Conservation (phyloP, 345 rosid species). For the Eucalyptus tenuipes region DNA sequence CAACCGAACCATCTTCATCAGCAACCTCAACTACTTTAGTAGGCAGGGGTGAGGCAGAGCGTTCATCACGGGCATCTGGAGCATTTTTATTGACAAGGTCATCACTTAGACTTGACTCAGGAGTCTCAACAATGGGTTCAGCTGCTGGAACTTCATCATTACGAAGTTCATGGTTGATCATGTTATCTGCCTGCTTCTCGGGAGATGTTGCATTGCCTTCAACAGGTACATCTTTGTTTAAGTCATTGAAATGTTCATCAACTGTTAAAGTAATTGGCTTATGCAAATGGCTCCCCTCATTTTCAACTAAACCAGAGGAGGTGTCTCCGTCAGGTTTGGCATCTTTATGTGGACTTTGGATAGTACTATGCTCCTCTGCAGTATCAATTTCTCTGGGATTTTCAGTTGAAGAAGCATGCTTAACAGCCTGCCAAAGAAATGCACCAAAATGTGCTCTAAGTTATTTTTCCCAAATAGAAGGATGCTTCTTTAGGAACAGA, state of each 20-base stretch:
- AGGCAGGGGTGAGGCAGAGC: conserved; percentile 18
- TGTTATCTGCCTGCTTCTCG: conserved; percentile 15
- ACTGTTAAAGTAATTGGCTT: conserved; percentile 2
- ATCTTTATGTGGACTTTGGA: conserved; percentile 19
- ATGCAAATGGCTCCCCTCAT: conserved; percentile 22
- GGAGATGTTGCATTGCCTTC: conserved; percentile 2
- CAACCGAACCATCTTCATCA: conserved; percentile 18
- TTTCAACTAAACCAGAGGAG: conserved; percentile 14
- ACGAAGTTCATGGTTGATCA: conserved; percentile 15
- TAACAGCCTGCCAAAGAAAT: conserved; percentile 35
- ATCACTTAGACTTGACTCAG: conserved; percentile 17
- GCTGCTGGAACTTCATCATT: conserved; percentile 21
- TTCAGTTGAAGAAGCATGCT: conserved; percentile 23
- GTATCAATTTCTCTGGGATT: conserved; percentile 18
- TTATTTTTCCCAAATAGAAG: neutral
- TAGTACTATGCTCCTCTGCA: conserved; percentile 14
- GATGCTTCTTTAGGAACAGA: neutral
- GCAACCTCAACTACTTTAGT: conserved; percentile 35
- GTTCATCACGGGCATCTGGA: conserved; percentile 21
- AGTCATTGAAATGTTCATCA: conserved; percentile 10
- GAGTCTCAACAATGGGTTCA: conserved; percentile 5
- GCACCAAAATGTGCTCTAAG: neutral
- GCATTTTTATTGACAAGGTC: conserved; percentile 33
- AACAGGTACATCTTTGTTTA: conserved; percentile 15
- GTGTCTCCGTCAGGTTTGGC: conserved; percentile 17